A percentile compares a stretch with the other conserved stretches of the same genome.
Conservation (phyloP, 2,329 filamentous ascomycete species). For the Diplodia sapinea region DNA sequence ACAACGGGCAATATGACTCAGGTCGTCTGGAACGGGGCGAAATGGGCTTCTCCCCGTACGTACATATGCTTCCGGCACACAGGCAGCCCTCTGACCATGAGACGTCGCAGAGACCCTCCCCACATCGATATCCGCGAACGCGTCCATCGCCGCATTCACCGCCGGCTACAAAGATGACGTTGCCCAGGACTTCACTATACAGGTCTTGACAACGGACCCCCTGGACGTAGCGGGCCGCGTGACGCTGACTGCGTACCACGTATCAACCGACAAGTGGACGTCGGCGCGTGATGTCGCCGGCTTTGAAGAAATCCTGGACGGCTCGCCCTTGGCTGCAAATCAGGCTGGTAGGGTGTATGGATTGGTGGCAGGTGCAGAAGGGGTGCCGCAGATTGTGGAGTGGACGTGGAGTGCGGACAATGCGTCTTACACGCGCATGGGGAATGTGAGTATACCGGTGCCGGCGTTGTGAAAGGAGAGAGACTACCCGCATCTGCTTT, state of each 20-base stretch:
- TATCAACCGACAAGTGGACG: not conserved
- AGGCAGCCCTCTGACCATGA: not conserved
- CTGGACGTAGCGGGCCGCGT: not conserved
- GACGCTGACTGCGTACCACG: not conserved
- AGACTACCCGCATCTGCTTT: no score
- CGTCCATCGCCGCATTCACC: not conserved
- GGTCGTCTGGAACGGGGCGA: not conserved
- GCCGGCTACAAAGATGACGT: not conserved
- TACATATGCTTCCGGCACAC: not conserved
- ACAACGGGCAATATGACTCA: not conserved
- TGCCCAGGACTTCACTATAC: not conserved
- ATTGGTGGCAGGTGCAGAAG: not conserved
- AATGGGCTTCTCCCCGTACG: not conserved
- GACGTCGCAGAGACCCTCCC: not conserved
- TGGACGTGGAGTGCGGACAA: not conserved
- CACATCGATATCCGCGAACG: not conserved
- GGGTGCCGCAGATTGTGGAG: not conserved
- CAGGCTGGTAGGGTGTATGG: not conserved
- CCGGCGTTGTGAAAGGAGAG: no score
- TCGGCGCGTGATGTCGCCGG: not conserved
- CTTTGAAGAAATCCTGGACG: not conserved
- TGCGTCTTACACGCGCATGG: not conserved
- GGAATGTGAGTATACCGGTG: no score
- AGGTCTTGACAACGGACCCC: not conserved
- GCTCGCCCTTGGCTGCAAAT: not conserved